Conservation (phyloP, 331 rosid genomes). For the Erythrophleum ivorense region DNA sequence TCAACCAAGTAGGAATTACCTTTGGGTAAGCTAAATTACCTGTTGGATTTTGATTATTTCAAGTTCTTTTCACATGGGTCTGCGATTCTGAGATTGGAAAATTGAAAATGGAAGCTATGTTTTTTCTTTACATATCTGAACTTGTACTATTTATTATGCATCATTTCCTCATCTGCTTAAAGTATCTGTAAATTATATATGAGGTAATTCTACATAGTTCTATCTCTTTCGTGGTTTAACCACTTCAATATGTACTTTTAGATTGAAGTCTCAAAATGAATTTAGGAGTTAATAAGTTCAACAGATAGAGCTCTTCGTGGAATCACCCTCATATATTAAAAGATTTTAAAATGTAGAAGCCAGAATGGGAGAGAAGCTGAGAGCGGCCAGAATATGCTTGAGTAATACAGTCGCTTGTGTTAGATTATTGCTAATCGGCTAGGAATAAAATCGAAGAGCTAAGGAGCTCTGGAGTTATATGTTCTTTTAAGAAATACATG, state of each 20-base stretch:
- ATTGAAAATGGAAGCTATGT: neutral
- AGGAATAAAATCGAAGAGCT: neutral
- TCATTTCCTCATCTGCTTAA: neutral
- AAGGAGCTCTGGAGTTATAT: neutral
- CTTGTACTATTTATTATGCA: neutral
- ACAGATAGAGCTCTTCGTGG: neutral
- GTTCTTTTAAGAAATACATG: neutral
- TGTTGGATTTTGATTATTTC: neutral
- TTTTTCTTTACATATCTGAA: neutral
- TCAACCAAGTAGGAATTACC: constrained; percentile 74
- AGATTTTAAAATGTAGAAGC: neutral
- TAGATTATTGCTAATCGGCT: neutral
- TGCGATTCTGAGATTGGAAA: neutral
- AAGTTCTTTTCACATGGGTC: neutral
- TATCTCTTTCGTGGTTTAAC: neutral
- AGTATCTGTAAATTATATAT: neutral
- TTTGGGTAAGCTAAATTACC: constrained; percentile 68
- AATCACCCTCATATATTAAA: neutral
- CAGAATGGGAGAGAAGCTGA: no score
- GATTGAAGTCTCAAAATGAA: neutral
- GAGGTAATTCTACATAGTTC: neutral
- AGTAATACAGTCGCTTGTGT: neutral
- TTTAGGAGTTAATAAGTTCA: neutral
- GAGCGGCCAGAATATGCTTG: neutral
- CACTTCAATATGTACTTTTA: neutral